A percentile compares a stretch with the other conserved stretches of the same genome.
These are phyloP conservation scores for Borealophlyctis nickersoniae DNA, from an alignment of 192 early-diverging fungal species.

Conservation along the genomic window DNA sequence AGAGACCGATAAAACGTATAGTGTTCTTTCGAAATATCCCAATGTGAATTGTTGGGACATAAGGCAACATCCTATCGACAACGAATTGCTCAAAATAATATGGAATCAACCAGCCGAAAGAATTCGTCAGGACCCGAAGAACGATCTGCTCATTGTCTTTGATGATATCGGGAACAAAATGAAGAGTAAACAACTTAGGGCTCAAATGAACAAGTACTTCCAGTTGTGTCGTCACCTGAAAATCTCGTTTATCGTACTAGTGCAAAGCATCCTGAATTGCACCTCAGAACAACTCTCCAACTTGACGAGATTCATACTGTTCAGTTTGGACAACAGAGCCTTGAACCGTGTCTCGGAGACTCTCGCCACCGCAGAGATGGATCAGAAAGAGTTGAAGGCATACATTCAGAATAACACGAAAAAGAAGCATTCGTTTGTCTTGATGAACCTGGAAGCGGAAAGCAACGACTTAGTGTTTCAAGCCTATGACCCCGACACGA, in stretches of 20 bases:
- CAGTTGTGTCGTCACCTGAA: not conserved
- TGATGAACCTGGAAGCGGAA: not conserved
- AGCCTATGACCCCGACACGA: not conserved
- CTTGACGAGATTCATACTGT: not conserved
- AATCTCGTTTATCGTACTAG: not conserved
- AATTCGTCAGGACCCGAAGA: not conserved
- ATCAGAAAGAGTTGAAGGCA: not conserved
- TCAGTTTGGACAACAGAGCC: not conserved
- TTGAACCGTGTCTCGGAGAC: not conserved
- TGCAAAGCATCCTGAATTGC: not conserved
- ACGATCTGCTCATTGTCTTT: not conserved
- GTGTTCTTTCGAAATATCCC: not conserved
- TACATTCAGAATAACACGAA: not conserved
- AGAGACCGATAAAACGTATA: not conserved
- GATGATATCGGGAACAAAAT: not conserved
- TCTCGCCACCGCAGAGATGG: not conserved
- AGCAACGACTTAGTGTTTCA: not conserved
- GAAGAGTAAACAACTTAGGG: not conserved
- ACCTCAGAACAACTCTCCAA: not conserved
- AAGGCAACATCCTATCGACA: not conserved
- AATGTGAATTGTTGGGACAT: not conserved
- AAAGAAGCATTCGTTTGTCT: not conserved
- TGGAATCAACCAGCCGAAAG: not conserved
- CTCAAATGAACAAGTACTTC: not conserved
- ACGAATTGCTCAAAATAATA: not conserved